Conservation (phyloP, 805 yeast genomes). For the Yamadazyma nakazawae region DNA sequence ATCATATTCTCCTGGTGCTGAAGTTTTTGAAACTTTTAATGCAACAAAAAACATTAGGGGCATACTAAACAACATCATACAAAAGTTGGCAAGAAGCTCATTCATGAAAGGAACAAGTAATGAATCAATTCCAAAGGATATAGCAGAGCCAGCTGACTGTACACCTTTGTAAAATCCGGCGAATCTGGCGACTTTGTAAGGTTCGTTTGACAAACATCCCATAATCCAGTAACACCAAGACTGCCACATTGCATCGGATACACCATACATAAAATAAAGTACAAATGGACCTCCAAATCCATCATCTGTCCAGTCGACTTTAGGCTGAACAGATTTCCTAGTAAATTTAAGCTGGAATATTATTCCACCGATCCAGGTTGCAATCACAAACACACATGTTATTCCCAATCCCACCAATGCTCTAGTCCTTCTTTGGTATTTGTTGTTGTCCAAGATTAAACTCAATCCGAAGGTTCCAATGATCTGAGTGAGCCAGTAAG, state of each 20-base stretch:
- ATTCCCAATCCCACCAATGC: constrained; percentile 10
- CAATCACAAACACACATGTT: constrained; percentile 7
- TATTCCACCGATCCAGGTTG: constrained; percentile 10
- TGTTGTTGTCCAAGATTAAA: constrained; percentile 7
- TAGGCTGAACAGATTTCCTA: constrained; percentile 22
- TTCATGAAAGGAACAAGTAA: constrained; percentile 6
- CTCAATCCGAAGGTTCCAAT: constrained; percentile 12
- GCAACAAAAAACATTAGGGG: constrained; percentile 13
- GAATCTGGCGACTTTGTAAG: constrained; percentile 11
- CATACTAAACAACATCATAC: constrained; percentile 9
- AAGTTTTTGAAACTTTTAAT: constrained; percentile 11
- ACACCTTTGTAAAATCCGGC: constrained; percentile 13
- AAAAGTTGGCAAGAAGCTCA: constrained; percentile 9
- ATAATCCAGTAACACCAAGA: constrained; percentile 14
- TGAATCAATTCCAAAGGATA: constrained; percentile 14
- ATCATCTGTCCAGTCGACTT: constrained; percentile 41
- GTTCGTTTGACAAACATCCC: constrained; percentile 14
- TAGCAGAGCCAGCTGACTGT: constrained; percentile 14
- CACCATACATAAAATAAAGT: constrained; percentile 54
- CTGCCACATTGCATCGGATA: constrained; percentile 40
- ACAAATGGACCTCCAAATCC: constrained; percentile 51
- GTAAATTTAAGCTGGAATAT: constrained; percentile 9
- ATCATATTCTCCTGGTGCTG: constrained; percentile 9
- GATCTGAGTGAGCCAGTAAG: constrained; percentile 15
- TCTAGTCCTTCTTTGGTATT: constrained; percentile 10